Evolutionary conservation across 805 yeast species (phyloP).

Genomic region (Yarrowia keelungensis): DNA sequence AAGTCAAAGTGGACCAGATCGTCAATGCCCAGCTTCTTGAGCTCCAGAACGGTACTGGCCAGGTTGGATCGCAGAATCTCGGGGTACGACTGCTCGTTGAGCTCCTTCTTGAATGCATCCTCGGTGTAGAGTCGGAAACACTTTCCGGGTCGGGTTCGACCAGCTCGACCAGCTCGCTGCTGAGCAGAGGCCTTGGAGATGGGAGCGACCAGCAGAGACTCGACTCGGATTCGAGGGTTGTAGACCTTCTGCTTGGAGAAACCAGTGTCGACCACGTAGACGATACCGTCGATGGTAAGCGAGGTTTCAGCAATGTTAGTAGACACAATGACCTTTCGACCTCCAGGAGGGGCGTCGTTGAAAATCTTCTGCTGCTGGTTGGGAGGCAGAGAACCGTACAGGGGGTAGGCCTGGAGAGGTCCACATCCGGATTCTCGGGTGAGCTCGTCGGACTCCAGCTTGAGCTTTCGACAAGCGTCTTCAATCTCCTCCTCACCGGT

Average conservation of each 20-base stretch:
- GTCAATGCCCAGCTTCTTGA: constrained; percentile 92
- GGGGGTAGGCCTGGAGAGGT: constrained; percentile 86
- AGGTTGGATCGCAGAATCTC: constrained; percentile 91
- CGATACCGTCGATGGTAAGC: constrained; percentile 95
- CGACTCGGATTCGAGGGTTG: constrained; percentile 95
- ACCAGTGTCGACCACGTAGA: constrained; percentile 97
- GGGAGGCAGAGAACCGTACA: constrained; percentile 97
- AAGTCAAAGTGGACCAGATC: constrained; percentile 97
- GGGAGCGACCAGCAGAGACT: constrained; percentile 91
- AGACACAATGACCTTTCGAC: constrained; percentile 89
- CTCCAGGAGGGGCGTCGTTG: constrained; percentile 87
- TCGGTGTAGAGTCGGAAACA: constrained; percentile 96
- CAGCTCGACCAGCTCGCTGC: constrained; percentile 99
- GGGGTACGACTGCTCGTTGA: constrained; percentile 94
- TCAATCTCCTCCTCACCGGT: constrained; percentile 99
- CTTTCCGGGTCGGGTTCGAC: constrained; percentile 98
- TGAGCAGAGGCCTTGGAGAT: constrained; percentile 97
- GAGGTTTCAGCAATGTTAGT: constrained; percentile 99
- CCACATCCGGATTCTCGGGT: constrained; percentile 90
- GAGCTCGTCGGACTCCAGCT: constrained; percentile 87
- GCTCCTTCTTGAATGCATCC: constrained; percentile 92
- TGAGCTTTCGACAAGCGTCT: constrained; percentile 89
- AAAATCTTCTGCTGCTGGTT: constrained; percentile 92
- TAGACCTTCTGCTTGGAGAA: constrained; percentile 95
- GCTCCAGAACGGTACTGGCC: constrained; percentile 88